Conservation (phyloP, 2,329 filamentous ascomycete genomes). For the Fonsecaea monophora region DNA sequence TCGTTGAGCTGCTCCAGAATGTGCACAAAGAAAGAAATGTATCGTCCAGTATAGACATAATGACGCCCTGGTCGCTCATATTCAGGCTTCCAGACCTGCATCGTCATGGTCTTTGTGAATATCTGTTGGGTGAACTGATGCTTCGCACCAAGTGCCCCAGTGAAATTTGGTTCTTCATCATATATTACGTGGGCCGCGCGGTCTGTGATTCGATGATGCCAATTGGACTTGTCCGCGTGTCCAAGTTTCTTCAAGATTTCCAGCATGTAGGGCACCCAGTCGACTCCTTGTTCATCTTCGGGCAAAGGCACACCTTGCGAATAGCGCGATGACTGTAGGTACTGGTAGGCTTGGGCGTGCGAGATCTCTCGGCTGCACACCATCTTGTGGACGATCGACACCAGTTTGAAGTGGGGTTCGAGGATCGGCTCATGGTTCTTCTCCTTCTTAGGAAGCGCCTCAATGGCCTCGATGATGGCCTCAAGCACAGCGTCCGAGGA, state of each 20-base stretch:
- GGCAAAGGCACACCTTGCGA: constrained; percentile 59
- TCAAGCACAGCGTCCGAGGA: constrained; percentile 60
- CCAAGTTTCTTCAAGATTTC: constrained; percentile 64
- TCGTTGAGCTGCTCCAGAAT: constrained; percentile 78
- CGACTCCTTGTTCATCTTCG: constrained; percentile 57
- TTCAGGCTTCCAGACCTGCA: constrained; percentile 95
- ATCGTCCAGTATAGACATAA: constrained; percentile 88
- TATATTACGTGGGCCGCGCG: constrained; percentile 67
- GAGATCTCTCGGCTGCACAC: constrained; percentile 61
- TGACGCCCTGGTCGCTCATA: constrained; percentile 83
- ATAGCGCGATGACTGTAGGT: constrained; percentile 62
- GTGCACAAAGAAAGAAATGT: constrained; percentile 80
- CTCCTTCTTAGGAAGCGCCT: constrained; percentile 66
- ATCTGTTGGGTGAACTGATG: constrained; percentile 81
- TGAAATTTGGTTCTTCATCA: constrained; percentile 59
- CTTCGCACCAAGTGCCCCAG: constrained; percentile 68
- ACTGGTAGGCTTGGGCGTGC: constrained; percentile 56
- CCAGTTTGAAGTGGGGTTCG: constrained; percentile 91
- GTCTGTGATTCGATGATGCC: constrained; percentile 93
- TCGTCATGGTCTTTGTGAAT: constrained; percentile 92
- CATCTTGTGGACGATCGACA: constrained; percentile 81
- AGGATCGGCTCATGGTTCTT: constrained; percentile 75
- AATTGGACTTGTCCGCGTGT: constrained; percentile 85
- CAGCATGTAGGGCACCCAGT: constrained; percentile 68
- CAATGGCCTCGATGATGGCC: constrained; percentile 65